A percentile compares a stretch with the other conserved stretches of the same genome.
These are phyloP conservation scores for Fusarium mexicanum DNA, from an alignment of 2,329 filamentous ascomycete genomes.

Conservation along the genomic window DNA sequence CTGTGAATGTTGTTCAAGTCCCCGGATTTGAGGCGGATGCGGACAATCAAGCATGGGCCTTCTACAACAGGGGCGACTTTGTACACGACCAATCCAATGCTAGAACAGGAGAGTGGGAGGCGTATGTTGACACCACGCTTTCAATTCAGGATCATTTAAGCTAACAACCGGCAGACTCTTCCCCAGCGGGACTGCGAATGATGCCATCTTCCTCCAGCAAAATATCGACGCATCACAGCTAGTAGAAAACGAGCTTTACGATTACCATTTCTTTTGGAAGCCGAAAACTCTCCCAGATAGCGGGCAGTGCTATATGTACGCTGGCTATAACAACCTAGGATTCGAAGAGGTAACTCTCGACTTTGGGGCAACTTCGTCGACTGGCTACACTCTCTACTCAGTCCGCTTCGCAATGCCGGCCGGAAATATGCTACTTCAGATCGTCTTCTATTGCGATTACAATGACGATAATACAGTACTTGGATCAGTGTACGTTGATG, in stretches of 20 bases:
- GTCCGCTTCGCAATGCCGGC: neutral
- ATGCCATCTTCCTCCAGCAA: neutral
- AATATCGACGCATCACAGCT: accelerated
- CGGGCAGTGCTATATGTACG: neutral
- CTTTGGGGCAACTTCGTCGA: neutral
- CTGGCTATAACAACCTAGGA: neutral
- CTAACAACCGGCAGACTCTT: neutral
- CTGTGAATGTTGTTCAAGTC: neutral
- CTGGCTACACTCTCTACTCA: neutral
- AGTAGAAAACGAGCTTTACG: neutral
- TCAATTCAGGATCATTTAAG: neutral
- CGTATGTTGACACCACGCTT: neutral
- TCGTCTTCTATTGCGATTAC: neutral
- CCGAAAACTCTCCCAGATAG: neutral
- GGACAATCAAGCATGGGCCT: neutral
- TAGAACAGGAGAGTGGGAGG: neutral
- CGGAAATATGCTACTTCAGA: neutral
- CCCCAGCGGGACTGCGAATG: accelerated
- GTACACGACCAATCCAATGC: neutral
- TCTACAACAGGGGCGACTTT: accelerated
- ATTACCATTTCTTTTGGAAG: constrained; percentile 17
- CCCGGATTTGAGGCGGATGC: neutral
- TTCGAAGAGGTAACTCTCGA: neutral
- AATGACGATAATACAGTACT: neutral
- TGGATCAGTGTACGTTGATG: neutral